These are phyloP conservation scores for Datisca glomerata DNA, from an alignment of 306 rosid species.

Conservation along the genomic window DNA sequence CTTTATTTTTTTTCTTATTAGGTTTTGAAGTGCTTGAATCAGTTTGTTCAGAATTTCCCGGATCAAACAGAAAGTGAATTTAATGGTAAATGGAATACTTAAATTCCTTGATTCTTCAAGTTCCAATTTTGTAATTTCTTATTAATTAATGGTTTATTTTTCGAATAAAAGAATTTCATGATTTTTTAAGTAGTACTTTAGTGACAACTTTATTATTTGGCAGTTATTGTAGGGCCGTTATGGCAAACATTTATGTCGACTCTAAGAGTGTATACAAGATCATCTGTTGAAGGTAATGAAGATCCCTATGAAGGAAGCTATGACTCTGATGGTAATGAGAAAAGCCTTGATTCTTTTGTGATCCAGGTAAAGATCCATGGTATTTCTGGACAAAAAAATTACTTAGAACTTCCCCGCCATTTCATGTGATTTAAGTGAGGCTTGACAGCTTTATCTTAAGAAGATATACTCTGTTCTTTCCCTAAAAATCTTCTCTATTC, in stretches of 20 bases:
- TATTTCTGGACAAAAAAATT: too few relatives aligned
- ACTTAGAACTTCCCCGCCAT: too few relatives aligned
- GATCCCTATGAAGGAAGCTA: constrained; percentile 81
- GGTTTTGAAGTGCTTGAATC: constrained; percentile 95
- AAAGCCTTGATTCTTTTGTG: constrained; percentile 79
- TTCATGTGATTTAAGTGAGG: not conserved
- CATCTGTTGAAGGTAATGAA: constrained; percentile 66
- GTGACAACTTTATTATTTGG: constrained; percentile 25
- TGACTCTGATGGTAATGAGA: constrained; percentile 92
- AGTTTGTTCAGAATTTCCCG: constrained; percentile 73
- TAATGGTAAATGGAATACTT: constrained; percentile 35
- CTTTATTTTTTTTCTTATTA: constrained; percentile 18
- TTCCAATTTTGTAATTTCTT: constrained; percentile 8
- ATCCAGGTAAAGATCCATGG: constrained; percentile 56
- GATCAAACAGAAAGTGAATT: constrained; percentile 55
- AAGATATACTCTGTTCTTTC: too few relatives aligned
- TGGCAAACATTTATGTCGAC: constrained; percentile 85
- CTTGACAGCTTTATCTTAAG: too few relatives aligned
- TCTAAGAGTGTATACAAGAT: constrained; percentile 50
- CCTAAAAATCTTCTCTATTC: too few relatives aligned
- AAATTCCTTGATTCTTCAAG: constrained; percentile 10
- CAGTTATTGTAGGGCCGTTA: constrained; percentile 64
- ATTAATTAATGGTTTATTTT: too few relatives aligned
- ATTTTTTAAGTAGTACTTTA: too few relatives aligned
- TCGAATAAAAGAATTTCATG: too few relatives aligned